Percentiles rank a stretch among this genome's conserved stretches.
These are phyloP conservation scores for Vitis amurensis DNA, from an alignment of 164 flowering plant genomes.

Conservation along the genomic window DNA sequence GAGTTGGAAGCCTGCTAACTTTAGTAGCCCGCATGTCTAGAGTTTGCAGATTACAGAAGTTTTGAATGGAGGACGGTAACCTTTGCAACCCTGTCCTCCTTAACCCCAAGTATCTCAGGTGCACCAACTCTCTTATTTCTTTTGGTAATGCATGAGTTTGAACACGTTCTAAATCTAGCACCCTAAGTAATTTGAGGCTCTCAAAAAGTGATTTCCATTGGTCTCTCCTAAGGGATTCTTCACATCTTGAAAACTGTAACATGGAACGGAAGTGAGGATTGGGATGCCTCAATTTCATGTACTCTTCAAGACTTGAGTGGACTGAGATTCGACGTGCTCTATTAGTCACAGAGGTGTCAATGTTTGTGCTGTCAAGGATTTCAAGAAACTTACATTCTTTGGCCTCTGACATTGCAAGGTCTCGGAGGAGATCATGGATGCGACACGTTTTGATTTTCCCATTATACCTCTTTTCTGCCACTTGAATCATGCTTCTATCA, in stretches of 20 bases:
- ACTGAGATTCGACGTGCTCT: background rate
- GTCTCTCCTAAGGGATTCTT: too few relatives aligned
- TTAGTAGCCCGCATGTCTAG: background rate
- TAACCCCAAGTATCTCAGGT: constrained; percentile 7
- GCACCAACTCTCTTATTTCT: constrained; percentile 10
- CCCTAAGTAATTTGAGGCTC: constrained; percentile 3
- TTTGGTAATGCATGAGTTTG: background rate
- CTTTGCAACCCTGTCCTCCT: background rate
- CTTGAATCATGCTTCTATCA: background rate
- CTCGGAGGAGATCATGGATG: constrained; percentile 18
- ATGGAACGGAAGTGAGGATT: too few relatives aligned
- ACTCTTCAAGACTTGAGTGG: background rate
- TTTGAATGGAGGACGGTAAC: background rate
- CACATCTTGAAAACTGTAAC: too few relatives aligned
- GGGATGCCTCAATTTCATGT: too few relatives aligned
- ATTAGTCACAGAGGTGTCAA: background rate
- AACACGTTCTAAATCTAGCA: background rate
- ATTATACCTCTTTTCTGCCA: background rate
- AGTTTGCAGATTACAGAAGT: background rate
- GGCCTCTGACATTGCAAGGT: constrained; percentile 4
- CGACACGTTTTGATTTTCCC: background rate
- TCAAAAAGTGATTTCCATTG: background rate
- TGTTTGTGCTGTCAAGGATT: background rate
- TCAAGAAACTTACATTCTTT: constrained; percentile 8
- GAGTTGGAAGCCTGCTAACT: too few relatives aligned